Evolutionary conservation across 805 yeast genomes (phyloP), one percentile per base, ranked within the genome.

Genomic region (Monosporozyma yasuniensis): DNA sequence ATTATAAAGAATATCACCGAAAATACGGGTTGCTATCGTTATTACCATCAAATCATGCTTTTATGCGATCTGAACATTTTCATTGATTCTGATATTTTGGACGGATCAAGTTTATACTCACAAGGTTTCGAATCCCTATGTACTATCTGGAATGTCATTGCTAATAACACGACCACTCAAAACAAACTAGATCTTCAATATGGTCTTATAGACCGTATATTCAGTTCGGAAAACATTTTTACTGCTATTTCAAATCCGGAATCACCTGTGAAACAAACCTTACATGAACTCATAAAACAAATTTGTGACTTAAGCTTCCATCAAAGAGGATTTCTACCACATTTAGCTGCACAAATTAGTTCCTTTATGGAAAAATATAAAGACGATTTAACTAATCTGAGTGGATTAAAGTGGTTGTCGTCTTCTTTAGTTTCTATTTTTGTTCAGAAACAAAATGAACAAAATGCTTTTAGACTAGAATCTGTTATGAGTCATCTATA

Each of bases 311-410:
- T 76, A 44, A 68, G 87, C 0, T 72, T 61, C 48, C 81, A 86
- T 0, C 76, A 96, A 64, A 78, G 95, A 55, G 74, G 84, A 2
- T 66, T 89, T 7, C 65, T 87, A 22, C 90, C 96, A 0, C 57
- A 73, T 0, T 61, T 89, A 10, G 71, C 84, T 9, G 63, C 12
- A 22, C 14, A 39, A 11, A 21, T 39, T 21, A 9, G 9, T 12
- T 39, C n/a, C 3, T 39, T 21, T 11, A 19, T 39, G 16, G n/a
- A 21, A 7, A 19, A 2, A 39, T 21, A 18, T 21, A 21, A 39
- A 7, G 9, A 39, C 27, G 51, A 0, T 27, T 11, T 12, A 46
- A 53, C 47, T 21, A 34, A 22, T 22, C 6, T 10, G 8, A 21
- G 22, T 21, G 42, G n/a, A 11, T 21, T 39, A 12, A 39, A 34